Percentiles rank a stretch among this genome's conserved stretches.
phyloP scores from a whole-genome alignment of 805 yeast species.

The Nakazawaea wyomingensis region DNA sequence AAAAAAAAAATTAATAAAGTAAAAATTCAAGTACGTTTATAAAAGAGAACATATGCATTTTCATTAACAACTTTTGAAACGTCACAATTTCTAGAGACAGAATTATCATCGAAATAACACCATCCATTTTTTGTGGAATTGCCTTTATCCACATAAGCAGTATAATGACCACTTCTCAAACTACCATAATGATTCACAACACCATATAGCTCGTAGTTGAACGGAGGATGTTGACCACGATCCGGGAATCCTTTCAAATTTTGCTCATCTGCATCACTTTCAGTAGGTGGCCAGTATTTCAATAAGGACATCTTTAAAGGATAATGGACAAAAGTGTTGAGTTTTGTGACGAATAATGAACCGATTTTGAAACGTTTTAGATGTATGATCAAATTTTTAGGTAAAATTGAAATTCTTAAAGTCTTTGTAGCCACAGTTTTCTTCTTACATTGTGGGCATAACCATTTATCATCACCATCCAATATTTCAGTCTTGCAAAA shows the following conservation, averaged over 20 bases:
- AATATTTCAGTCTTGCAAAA: slow-evolving; percentile 72
- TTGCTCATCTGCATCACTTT: slow-evolving; percentile 35
- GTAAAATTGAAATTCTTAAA: slow-evolving; percentile 70
- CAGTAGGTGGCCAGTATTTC: slow-evolving; percentile 61
- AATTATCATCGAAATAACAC: slow-evolving; percentile 81
- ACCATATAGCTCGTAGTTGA: slow-evolving; percentile 68
- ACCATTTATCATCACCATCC: slow-evolving; percentile 79
- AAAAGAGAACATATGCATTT: slow-evolving; percentile 82
- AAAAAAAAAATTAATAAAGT: no score
- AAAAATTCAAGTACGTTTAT: slow-evolving; percentile 41
- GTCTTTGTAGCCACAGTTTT: slow-evolving; percentile 63
- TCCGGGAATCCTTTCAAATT: slow-evolving; percentile 43
- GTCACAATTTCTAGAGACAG: slow-evolving; percentile 48
- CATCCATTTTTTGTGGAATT: slow-evolving; percentile 40
- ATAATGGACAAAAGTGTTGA: slow-evolving; percentile 61
- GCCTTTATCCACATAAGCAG: slow-evolving; percentile 70
- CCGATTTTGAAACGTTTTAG: slow-evolving; percentile 71
- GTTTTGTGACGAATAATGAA: slow-evolving; percentile 45
- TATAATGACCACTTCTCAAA: slow-evolving; percentile 83
- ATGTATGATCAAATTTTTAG: slow-evolving; percentile 75
- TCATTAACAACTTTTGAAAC: slow-evolving; percentile 53
- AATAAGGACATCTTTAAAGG: slow-evolving; percentile 56
- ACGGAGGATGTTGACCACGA: slow-evolving; percentile 78
- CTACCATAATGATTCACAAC: slow-evolving; percentile 85
- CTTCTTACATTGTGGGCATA: slow-evolving; percentile 68